Evolutionary conservation across 2,329 filamentous ascomycete species (phyloP), one percentile per base, ranked within the genome.

Genomic region (Coniochaeta sp.): DNA sequence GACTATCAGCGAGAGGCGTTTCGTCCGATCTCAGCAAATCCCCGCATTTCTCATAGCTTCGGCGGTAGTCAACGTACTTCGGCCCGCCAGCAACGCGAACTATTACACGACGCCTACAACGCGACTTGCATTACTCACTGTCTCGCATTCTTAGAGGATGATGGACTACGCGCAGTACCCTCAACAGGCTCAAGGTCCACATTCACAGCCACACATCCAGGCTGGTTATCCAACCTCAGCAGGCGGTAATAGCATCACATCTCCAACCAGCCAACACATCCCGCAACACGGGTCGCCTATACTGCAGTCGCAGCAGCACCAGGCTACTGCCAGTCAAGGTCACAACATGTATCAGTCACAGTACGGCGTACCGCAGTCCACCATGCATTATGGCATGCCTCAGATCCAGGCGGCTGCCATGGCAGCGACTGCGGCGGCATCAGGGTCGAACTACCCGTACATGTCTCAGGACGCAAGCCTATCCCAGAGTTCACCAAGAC

Each of bases 391-490:
- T 77, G 88, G 83, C 61, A 91, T 93, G 75, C 88, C 89, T 36
- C 85, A 89, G 22, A 91, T 92, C 55, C 91, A 96, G 74, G 92
- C 92, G 16, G 93, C 93, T 57, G 93, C 93, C 61, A 95, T 96
- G 90, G 93, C 89, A 52, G 85, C 89, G 24, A 96, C 93, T 1
- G 93, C 93, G 19, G 93, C 93, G 1, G 93, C 93, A 12, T 93
- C 92, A 6, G 93, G 93, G 44, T 89, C 91, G 62, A 85, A 79
- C 64, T 89, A 89, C 67, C 88, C 89, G 63, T 87, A 89, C 63
- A 85, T 92, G 76, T 78, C 87, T 58, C 86, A 89, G 60, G 89
- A 93, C 68, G 81, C 84, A 22, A 87, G 81, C 77, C 81, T 81
- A 76, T 81, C 74, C 73, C 89, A 83, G 74, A 89, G 86, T 24